These are phyloP conservation scores for Linum lewisii DNA, from an alignment of 345 rosid species.

Conservation along the genomic window DNA sequence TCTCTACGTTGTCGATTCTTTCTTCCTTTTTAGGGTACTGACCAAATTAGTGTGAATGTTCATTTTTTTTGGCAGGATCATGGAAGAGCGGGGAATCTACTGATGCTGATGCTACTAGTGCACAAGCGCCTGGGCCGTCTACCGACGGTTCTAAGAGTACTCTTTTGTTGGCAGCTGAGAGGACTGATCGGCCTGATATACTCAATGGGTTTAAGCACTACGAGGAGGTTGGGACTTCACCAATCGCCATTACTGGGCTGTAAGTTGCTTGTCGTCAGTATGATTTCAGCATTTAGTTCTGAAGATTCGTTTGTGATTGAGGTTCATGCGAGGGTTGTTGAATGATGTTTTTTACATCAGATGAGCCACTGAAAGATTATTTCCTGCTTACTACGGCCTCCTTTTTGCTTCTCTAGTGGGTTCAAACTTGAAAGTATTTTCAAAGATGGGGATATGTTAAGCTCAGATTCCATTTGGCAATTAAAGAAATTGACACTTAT, in stretches of 20 bases:
- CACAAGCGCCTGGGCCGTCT: slow-evolving; percentile 58
- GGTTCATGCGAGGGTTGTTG: too few relatives aligned
- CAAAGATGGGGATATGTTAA: too few relatives aligned
- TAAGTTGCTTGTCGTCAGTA: slow-evolving; percentile 39
- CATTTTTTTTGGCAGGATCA: slow-evolving; percentile 10
- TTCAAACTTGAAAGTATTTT: too few relatives aligned
- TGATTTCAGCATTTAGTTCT: neutral
- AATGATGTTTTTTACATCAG: too few relatives aligned
- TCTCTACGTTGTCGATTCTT: too few relatives aligned
- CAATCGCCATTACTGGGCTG: slow-evolving; percentile 90
- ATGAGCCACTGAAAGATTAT: too few relatives aligned
- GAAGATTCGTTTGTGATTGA: neutral
- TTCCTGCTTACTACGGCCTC: too few relatives aligned
- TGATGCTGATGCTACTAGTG: slow-evolving; percentile 18
- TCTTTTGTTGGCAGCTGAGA: slow-evolving; percentile 59
- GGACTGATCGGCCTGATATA: slow-evolving; percentile 85
- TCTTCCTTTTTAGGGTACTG: too few relatives aligned
- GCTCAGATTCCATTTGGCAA: neutral
- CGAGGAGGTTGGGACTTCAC: slow-evolving; percentile 79
- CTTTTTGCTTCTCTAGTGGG: too few relatives aligned
- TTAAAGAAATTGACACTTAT: neutral
- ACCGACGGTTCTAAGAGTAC: slow-evolving; percentile 21
- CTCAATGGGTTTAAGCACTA: slow-evolving; percentile 58
- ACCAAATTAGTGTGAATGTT: neutral
- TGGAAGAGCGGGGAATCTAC: slow-evolving; percentile 47